These are phyloP conservation scores for Tuctoria greenei DNA, from an alignment of 176 grass and related monocot species.

Conservation along the genomic window DNA sequence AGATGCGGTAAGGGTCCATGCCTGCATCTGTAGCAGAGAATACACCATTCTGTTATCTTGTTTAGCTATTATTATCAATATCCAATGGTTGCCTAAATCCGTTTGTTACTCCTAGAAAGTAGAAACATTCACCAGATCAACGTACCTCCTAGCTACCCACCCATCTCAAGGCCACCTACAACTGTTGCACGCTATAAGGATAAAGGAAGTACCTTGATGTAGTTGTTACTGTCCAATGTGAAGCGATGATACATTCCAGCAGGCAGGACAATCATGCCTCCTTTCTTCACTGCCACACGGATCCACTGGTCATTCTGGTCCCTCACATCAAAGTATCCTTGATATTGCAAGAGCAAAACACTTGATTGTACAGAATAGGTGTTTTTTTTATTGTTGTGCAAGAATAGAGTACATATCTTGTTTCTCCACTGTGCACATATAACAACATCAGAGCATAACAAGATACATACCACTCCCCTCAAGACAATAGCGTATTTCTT, in stretches of 20 bases:
- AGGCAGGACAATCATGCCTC: slow-evolving; percentile 87
- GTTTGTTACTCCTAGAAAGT: not conserved
- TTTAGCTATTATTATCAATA: not conserved
- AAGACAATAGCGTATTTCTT: slow-evolving; percentile 90
- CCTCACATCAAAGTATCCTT: slow-evolving; percentile 82
- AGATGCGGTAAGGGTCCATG: not conserved
- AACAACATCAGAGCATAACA: not conserved
- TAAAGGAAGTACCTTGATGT: slow-evolving; percentile 61
- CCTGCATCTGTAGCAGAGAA: not conserved
- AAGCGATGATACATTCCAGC: slow-evolving; percentile 91
- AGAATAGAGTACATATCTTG: not conserved
- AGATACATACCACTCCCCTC: slow-evolving; percentile 76
- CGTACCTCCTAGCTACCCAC: not conserved
- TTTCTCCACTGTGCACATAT: not conserved
- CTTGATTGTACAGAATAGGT: not conserved
- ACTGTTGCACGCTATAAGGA: not conserved
- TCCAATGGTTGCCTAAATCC: not conserved
- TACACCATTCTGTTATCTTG: not conserved
- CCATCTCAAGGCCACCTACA: not conserved
- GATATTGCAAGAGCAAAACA: slow-evolving; percentile 25
- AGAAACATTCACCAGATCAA: not conserved
- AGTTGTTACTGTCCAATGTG: slow-evolving; percentile 73
- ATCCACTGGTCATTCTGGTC: slow-evolving; percentile 78
- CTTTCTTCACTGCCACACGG: slow-evolving; percentile 81
- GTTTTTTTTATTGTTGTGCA: not conserved